Evolutionary conservation across 2,329 filamentous ascomycete genomes (phyloP).

Genomic region (Sporothrix inflata): DNA sequence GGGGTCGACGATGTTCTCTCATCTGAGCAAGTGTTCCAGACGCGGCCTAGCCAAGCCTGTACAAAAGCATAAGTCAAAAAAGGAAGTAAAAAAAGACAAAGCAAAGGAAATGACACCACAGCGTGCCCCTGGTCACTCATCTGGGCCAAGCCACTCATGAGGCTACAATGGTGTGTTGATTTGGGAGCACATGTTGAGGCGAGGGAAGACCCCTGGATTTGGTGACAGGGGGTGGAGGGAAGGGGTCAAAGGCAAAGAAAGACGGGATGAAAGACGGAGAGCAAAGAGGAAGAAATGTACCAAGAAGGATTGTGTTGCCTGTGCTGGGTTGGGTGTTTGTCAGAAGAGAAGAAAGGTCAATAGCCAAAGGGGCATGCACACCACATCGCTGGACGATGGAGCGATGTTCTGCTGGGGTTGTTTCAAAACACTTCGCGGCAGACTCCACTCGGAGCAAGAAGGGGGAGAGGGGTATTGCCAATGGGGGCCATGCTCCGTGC

Average conservation of each 20-base stretch:
- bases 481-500: slow-evolving; percentile 5
- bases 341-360: background rate
- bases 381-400: slow-evolving; percentile 6
- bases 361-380: background rate
- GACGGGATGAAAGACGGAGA: slow-evolving; percentile 1
- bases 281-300: background rate
- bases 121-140: slow-evolving; percentile 17
- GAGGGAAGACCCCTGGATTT: background rate
- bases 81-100: slow-evolving; percentile 16
- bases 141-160: slow-evolving; percentile 23
- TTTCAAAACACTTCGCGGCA: slow-evolving; percentile 2
- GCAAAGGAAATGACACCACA: slow-evolving; percentile 22
- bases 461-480: background rate
- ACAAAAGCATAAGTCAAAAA: background rate
- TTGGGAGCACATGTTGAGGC: background rate
- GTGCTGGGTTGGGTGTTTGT: slow-evolving; percentile 3
- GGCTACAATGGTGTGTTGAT: slow-evolving; percentile 14
- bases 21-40: slow-evolving; percentile 6
- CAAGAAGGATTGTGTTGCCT: background rate
- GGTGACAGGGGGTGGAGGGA: background rate
- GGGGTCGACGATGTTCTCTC: slow-evolving; percentile 17
- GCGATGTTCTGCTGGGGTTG: slow-evolving; percentile 4
- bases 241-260: background rate
- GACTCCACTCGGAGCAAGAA: slow-evolving; percentile 20
- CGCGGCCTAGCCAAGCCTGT: background rate